These are phyloP conservation scores for Cutaneotrichosporon dermatis DNA, from an alignment of 1,284 basidiomycete genomes.

Conservation along the genomic window DNA sequence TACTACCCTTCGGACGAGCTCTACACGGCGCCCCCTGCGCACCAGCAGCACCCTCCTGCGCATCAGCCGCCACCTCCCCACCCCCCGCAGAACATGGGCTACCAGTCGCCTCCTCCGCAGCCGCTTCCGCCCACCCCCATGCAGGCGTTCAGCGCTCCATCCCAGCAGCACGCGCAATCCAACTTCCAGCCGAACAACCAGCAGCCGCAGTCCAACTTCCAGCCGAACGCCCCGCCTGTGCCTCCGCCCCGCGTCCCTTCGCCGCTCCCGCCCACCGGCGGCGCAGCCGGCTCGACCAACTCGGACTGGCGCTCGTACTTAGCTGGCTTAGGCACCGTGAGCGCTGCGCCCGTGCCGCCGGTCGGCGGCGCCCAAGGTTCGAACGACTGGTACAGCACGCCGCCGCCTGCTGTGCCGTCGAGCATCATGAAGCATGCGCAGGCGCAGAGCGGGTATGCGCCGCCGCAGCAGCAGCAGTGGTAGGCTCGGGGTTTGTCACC, in stretches of 20 bases:
- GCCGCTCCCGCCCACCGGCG: background rate
- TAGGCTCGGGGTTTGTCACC: background rate
- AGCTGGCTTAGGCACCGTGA: conserved; percentile 16
- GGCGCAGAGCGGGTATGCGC: background rate
- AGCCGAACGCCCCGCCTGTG: background rate
- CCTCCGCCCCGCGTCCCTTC: conserved; percentile 3
- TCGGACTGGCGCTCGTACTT: conserved; percentile 41
- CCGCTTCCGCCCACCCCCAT: background rate
- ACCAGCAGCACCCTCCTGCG: conserved; percentile 2
- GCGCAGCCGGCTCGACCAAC: conserved; percentile 8
- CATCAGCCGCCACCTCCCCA: conserved; percentile 4
- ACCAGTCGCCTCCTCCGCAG: background rate
- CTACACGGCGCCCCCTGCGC: conserved; percentile 25
- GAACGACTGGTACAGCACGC: conserved; percentile 9
- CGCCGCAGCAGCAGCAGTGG: conserved; percentile 6
- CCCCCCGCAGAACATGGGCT: conserved; percentile 5
- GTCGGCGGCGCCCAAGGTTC: background rate
- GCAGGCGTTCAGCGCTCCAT: background rate
- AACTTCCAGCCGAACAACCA: background rate
- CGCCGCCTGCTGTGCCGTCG: conserved; percentile 5
- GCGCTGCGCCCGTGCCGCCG: background rate
- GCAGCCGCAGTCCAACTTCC: background rate
- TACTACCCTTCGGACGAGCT: conserved; percentile 47
- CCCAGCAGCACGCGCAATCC: background rate
- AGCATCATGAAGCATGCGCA: conserved; percentile 7